Base-by-base conservation (phyloP, 768 basidiomycete genomes). In the Suillus lakei region DNA sequence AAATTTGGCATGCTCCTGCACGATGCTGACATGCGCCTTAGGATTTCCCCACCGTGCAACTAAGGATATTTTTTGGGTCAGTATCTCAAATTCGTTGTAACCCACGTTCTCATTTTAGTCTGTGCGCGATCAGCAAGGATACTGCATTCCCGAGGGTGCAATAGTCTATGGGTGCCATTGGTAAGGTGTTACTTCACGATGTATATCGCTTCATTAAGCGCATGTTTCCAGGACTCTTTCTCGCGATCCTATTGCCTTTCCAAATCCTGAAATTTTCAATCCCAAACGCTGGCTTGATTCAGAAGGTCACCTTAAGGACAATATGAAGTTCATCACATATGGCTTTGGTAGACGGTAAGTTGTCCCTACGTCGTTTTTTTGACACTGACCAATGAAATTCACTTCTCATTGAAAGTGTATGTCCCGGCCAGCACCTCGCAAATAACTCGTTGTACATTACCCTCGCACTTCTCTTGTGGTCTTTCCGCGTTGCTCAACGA, bases 341-440 rank as follows among this genome's bases (percentile, higher is more conserved):
- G 48, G 48, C 13, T 50, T 50, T 50, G 48, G 48, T 26, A 50
- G 48, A 50, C 48, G 48, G 48, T 50, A 50, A 50, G 48, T 50
- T 23, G n/a, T 12, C n/a, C 15, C 48, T 15, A 26, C 15, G 23
- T 46, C n/a, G 7, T 3, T 50, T 23, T 46, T 50, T 26, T 16
- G 23, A 26, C n/a, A n/a, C n/a, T n/a, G n/a, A n/a, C n/a, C n/a
- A n/a, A n/a, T n/a, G n/a, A n/a, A n/a, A n/a, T n/a, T n/a, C n/a
- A n/a, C n/a, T n/a, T n/a, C n/a, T n/a, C n/a, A n/a, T n/a, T n/a
- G n/a, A n/a, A n/a, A n/a, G n/a, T n/a, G n/a, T n/a, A n/a, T n/a
- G n/a, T n/a, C n/a, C n/a, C n/a, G n/a, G n/a, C n/a, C n/a, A n/a
- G n/a, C n/a, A n/a, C n/a, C n/a, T n/a, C n/a, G n/a, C n/a, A n/a